Evolutionary conservation across 2,329 filamentous ascomycete species (phyloP).

Genomic region (Niveomyces coronatus): DNA sequence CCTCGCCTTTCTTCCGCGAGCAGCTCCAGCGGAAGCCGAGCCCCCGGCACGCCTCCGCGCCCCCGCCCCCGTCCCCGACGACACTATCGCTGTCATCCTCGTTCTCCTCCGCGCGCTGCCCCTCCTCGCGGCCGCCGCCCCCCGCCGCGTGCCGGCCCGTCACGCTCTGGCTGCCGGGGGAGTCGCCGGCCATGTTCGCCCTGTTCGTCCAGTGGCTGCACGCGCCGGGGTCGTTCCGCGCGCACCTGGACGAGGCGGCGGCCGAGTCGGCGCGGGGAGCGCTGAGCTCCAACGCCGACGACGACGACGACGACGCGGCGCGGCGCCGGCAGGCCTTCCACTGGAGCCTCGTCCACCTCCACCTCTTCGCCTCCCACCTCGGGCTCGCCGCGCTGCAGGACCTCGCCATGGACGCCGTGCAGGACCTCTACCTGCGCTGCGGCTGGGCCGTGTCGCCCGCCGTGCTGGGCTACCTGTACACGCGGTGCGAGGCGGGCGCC

Average conservation of each 20-base stretch:
- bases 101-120: conserved; percentile 4
- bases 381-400: conserved; percentile 42
- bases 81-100: not conserved
- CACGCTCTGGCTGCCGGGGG: conserved; percentile 32
- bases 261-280: too few relatives aligned
- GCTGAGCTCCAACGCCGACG: too few relatives aligned
- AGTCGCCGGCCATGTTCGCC: conserved; percentile 41
- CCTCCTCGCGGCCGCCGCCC: not conserved
- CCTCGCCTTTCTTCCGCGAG: conserved; percentile 38
- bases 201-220: conserved; percentile 45
- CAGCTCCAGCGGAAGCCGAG: conserved; percentile 26
- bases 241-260: conserved; percentile 32
- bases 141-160: conserved; percentile 16
- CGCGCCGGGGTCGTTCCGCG: conserved; percentile 30
- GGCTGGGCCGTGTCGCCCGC: conserved; percentile 47
- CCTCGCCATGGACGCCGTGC: conserved; percentile 45
- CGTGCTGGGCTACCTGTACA: conserved; percentile 43
- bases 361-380: conserved; percentile 46
- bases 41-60: not conserved
- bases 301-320: conserved; percentile 18
- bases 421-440: conserved; percentile 47
- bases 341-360: conserved; percentile 46
- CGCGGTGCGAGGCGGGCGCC: conserved; percentile 37
- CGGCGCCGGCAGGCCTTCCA: conserved; percentile 40
- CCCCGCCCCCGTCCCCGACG: not conserved